Conservation (phyloP, 805 yeast species). For the Candida broadrunensis region DNA sequence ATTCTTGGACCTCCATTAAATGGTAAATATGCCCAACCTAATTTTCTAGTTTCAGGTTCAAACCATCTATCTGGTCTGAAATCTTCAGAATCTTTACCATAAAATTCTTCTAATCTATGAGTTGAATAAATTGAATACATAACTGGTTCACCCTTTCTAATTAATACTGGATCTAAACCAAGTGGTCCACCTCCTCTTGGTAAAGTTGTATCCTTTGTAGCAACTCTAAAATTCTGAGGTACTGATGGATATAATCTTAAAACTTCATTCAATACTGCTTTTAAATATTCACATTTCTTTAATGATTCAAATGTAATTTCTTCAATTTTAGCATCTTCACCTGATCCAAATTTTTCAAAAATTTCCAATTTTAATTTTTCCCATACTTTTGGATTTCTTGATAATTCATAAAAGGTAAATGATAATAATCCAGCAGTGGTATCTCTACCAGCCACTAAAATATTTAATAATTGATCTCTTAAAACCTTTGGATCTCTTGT, state of each 20-base stretch:
- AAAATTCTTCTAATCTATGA: slow-evolving; percentile 19
- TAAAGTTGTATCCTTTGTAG: slow-evolving; percentile 26
- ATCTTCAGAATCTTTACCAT: slow-evolving; percentile 31
- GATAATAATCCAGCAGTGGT: slow-evolving; percentile 41
- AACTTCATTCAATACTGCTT: slow-evolving; percentile 32
- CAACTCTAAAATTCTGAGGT: slow-evolving; percentile 26
- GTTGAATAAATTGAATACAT: slow-evolving; percentile 16
- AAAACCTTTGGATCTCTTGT: slow-evolving; percentile 33
- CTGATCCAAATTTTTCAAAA: slow-evolving; percentile 27
- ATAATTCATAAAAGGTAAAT: slow-evolving; percentile 30
- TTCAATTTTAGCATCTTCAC: slow-evolving; percentile 23
- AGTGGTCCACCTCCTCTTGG: slow-evolving; percentile 33
- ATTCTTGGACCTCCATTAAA: slow-evolving; percentile 58
- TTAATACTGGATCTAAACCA: slow-evolving; percentile 18
- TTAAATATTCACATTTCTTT: slow-evolving; percentile 37
- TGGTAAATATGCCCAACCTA: slow-evolving; percentile 50
- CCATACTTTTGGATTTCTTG: slow-evolving; percentile 31
- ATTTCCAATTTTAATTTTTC: slow-evolving; percentile 29
- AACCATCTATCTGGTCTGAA: slow-evolving; percentile 41
- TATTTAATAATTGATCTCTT: slow-evolving; percentile 38
- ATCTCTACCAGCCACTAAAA: slow-evolving; percentile 42
- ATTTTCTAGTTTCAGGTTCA: slow-evolving; percentile 23
- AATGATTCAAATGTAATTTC: slow-evolving; percentile 35
- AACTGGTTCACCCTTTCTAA: slow-evolving; percentile 17
- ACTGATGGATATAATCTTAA: slow-evolving; percentile 37